Evolutionary conservation across 768 basidiomycete species (phyloP).

Genomic region (Xerocomellus amylosporus): DNA sequence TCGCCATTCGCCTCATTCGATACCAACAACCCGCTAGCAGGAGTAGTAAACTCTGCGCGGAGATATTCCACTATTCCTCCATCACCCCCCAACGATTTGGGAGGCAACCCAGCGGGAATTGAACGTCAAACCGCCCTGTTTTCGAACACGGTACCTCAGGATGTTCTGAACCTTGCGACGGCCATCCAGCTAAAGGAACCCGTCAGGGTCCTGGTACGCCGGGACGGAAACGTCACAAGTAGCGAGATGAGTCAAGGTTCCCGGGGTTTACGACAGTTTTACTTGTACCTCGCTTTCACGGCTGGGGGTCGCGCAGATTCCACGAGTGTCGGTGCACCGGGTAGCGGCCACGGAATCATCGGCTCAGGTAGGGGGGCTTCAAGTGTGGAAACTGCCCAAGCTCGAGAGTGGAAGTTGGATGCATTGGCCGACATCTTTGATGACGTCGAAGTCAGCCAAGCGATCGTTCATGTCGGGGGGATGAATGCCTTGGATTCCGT

Average conservation of each 20-base stretch:
- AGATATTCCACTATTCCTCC: constrained; percentile 57
- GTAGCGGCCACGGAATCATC: constrained; percentile 80
- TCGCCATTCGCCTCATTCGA: constrained; percentile 49
- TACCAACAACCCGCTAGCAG: constrained; percentile 34
- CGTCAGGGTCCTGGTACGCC: constrained; percentile 93
- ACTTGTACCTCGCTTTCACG: constrained; percentile 93
- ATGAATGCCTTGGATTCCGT: constrained; percentile 86
- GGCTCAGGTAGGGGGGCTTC: constrained; percentile 85
- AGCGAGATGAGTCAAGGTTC: constrained; percentile 69
- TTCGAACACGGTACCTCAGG: constrained; percentile 97
- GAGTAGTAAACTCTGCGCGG: constrained; percentile 43
- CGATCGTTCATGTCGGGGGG: constrained; percentile 85
- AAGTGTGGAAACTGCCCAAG: constrained; percentile 79
- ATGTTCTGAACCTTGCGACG: constrained; percentile 93
- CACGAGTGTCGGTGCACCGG: constrained; percentile 36
- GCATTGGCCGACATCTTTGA: constrained; percentile 88
- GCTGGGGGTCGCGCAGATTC: constrained; percentile 73
- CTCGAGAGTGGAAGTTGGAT: constrained; percentile 93
- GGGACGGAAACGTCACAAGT: constrained; percentile 78
- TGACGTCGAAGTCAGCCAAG: constrained; percentile 76
- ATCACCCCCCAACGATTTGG: constrained; percentile 43
- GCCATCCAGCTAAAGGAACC: constrained; percentile 94
- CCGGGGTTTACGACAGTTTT: constrained; percentile 90
- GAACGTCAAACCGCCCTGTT: constrained; percentile 94
- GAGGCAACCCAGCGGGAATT: constrained; percentile 37